Evolutionary conservation across 2,329 filamentous ascomycete species (phyloP).

Genomic region (Phaeosphaeria sp.): DNA sequence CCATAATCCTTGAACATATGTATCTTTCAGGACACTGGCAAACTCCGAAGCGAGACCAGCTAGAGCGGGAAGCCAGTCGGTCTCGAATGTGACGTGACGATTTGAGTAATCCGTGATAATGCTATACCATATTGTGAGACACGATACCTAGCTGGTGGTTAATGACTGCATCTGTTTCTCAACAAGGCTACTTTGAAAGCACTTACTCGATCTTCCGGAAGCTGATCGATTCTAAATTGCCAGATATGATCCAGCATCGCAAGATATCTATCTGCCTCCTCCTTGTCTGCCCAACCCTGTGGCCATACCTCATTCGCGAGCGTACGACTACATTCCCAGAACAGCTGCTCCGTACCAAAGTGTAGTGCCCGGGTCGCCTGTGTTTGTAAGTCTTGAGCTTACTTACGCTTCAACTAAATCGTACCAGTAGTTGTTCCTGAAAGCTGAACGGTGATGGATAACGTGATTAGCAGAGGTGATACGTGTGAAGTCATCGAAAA

Average conservation of each 20-base stretch:
- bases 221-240: neutral
- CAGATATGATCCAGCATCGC: neutral
- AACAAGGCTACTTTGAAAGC: no score
- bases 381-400: neutral
- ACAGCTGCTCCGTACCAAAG: conserved; percentile 5
- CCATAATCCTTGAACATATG: conserved; percentile 1
- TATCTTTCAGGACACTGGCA: neutral
- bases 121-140: neutral
- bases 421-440: conserved; percentile 4
- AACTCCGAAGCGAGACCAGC: conserved; percentile 5
- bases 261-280: neutral
- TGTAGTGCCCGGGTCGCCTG: conserved; percentile 5
- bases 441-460: neutral
- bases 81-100: conserved; percentile 1
- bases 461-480: neutral
- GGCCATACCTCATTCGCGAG: conserved; percentile 6
- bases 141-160: neutral
- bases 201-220: neutral
- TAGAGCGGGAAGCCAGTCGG: conserved; percentile 5
- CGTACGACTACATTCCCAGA: conserved; percentile 6
- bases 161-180: no score
- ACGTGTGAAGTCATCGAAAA: no score
- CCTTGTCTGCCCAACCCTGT: neutral
- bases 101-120: neutral
- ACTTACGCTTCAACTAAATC: neutral